phyloP scores from a whole-genome alignment of 2,329 filamentous ascomycete genomes.

The Karstenula rhodostoma region DNA sequence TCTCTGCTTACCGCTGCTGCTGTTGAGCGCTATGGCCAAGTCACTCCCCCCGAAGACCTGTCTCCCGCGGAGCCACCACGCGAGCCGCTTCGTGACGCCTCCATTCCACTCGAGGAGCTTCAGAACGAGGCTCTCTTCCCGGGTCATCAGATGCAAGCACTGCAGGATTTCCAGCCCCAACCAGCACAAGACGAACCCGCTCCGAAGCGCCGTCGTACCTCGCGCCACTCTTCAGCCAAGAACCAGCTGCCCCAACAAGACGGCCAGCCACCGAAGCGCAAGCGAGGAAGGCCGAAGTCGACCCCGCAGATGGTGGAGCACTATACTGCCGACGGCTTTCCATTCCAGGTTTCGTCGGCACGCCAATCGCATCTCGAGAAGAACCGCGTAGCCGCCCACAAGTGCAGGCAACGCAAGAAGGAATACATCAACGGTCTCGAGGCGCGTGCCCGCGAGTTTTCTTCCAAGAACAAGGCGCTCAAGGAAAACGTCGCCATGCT shows the following conservation, averaged over 20 bases:
- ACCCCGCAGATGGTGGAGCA: constrained; percentile 42
- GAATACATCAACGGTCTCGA: constrained; percentile 63
- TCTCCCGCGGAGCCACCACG: constrained; percentile 33
- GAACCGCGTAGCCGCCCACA: constrained; percentile 76
- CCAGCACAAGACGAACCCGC: constrained; percentile 19
- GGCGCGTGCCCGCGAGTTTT: constrained; percentile 51
- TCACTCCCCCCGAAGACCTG: constrained; percentile 48
- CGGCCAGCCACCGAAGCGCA: constrained; percentile 43
- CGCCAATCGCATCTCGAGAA: constrained; percentile 64
- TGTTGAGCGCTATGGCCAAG: constrained; percentile 44
- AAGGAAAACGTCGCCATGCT: constrained; percentile 45
- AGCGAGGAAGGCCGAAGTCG: constrained; percentile 47
- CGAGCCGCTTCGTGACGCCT: constrained; percentile 25
- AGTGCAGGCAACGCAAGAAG: constrained; percentile 76
- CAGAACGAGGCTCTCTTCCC: constrained; percentile 40
- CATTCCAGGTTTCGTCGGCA: constrained; percentile 44
- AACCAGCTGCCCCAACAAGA: constrained; percentile 23
- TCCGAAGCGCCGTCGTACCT: constrained; percentile 40
- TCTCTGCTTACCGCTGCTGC: constrained; percentile 36
- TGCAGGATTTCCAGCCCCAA: constrained; percentile 19
- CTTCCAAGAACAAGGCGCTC: constrained; percentile 44
- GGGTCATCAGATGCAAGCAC: constrained; percentile 16
- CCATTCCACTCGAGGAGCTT: constrained; percentile 41
- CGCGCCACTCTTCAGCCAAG: constrained; percentile 19
- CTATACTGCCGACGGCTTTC: constrained; percentile 43